Evolutionary conservation across 164 flowering plant genomes (phyloP).

Genomic region (Chloranthus sessilifolius): DNA sequence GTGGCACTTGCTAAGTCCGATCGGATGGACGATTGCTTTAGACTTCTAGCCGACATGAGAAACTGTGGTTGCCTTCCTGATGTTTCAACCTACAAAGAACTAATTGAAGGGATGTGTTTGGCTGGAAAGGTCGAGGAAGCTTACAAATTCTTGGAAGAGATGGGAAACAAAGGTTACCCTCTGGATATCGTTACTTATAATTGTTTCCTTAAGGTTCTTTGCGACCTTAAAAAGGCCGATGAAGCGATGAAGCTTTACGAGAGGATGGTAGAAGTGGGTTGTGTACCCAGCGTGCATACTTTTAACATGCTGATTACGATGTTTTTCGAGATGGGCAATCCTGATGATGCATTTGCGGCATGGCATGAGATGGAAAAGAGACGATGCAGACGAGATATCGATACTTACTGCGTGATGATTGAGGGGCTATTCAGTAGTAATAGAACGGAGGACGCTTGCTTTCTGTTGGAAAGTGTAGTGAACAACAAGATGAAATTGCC

Average conservation of each 20-base stretch:
- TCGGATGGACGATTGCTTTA: slow-evolving; percentile 68
- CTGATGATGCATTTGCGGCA: slow-evolving; percentile 69
- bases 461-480: slow-evolving; percentile 63
- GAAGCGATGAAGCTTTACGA: slow-evolving; percentile 65
- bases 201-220: slow-evolving; percentile 89
- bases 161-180: slow-evolving; percentile 88
- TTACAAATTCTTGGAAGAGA: slow-evolving; percentile 78
- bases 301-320: slow-evolving; percentile 77
- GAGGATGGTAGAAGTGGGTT: slow-evolving; percentile 60
- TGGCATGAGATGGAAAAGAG: slow-evolving; percentile 85
- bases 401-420: slow-evolving; percentile 80
- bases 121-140: slow-evolving; percentile 72
- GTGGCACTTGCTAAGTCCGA: slow-evolving; percentile 52
- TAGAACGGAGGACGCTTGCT: slow-evolving; percentile 52
- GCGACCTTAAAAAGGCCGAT: slow-evolving; percentile 57
- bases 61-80: slow-evolving; percentile 84
- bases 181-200: slow-evolving; percentile 90
- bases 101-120: slow-evolving; percentile 83
- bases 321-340: slow-evolving; percentile 63
- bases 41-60: slow-evolving; percentile 61
- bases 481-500: slow-evolving; percentile 68
- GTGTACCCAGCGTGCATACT: slow-evolving; percentile 86
- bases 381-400: slow-evolving; percentile 50
- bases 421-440: slow-evolving; percentile 74
- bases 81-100: slow-evolving; percentile 82